Conservation (phyloP, 148 eudicot species). For the Hydrangea macrophylla region DNA sequence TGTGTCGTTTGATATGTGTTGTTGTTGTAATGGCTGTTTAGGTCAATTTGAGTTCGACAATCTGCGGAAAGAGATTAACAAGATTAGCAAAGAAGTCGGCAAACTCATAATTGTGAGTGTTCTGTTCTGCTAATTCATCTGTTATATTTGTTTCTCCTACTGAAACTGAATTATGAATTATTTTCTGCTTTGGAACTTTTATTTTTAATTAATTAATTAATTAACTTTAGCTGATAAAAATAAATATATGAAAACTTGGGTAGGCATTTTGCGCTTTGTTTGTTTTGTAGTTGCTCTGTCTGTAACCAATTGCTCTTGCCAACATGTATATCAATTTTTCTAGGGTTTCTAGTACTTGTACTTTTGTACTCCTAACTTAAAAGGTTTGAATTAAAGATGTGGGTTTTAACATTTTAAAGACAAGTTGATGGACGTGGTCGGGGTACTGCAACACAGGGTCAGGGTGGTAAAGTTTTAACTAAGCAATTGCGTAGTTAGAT, state of each 20-base stretch:
- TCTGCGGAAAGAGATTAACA: conserved; percentile 66
- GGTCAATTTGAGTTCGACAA: conserved; percentile 80
- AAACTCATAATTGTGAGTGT: conserved; percentile 69
- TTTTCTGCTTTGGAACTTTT: neutral
- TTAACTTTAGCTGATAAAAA: too few species aligned
- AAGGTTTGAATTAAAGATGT: too few species aligned
- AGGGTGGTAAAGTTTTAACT: neutral
- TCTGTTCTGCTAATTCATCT: neutral
- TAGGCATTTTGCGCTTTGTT: neutral
- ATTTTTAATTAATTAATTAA: neutral
- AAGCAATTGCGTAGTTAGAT: too few species aligned
- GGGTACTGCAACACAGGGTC: too few species aligned
- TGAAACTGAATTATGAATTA: neutral
- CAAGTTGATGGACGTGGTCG: too few species aligned
- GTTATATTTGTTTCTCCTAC: neutral
- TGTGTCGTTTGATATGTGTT: neutral
- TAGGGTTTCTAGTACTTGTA: neutral
- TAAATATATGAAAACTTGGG: too few species aligned
- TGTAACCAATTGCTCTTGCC: neutral
- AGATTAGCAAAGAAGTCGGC: conserved; percentile 61
- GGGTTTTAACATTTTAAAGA: too few species aligned
- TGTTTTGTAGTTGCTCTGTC: neutral
- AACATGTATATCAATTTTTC: neutral
- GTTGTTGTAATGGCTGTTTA: conserved; percentile 12
- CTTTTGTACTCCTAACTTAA: too few species aligned